Evolutionary conservation across 306 rosid species (phyloP).

Genomic region (Hippophae rhamnoides): DNA sequence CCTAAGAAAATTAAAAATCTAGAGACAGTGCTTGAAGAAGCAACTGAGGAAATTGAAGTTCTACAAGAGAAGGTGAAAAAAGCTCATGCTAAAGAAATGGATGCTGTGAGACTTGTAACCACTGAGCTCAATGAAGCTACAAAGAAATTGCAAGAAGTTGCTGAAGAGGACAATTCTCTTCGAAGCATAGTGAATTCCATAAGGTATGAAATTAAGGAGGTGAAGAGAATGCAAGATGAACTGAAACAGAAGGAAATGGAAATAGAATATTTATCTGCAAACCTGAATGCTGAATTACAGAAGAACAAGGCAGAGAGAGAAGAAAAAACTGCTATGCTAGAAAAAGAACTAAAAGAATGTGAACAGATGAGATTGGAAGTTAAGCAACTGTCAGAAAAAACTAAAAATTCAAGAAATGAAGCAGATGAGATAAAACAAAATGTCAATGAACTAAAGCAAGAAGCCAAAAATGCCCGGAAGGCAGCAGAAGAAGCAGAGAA

Average conservation of each 20-base stretch:
- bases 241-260: slow-evolving; percentile 27
- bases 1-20: slow-evolving; percentile 28
- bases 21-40: slow-evolving; percentile 38
- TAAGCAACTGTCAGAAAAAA: slow-evolving; percentile 31
- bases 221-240: slow-evolving; percentile 33
- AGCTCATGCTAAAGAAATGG: slow-evolving; percentile 62
- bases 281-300: slow-evolving; percentile 20
- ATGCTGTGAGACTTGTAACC: slow-evolving; percentile 33
- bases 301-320: slow-evolving; percentile 13
- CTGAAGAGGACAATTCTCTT: slow-evolving; percentile 54
- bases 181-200: slow-evolving; percentile 36
- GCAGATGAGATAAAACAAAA: slow-evolving; percentile 40
- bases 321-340: neutral
- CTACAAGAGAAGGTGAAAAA: slow-evolving; percentile 51
- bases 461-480: slow-evolving; percentile 30
- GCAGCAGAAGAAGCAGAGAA: slow-evolving; percentile 38
- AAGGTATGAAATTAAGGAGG: slow-evolving; percentile 40
- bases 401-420: slow-evolving; percentile 39
- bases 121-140: slow-evolving; percentile 59
- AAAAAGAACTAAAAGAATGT: neutral
- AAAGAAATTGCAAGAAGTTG: slow-evolving; percentile 39
- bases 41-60: slow-evolving; percentile 45
- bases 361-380: slow-evolving; percentile 21
- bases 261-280: slow-evolving; percentile 27
- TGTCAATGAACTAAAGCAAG: slow-evolving; percentile 33